Evolutionary conservation across 1,284 basidiomycete species (phyloP), one percentile per base, ranked within the genome.

Genomic region (Fomitopsis pinicola): DNA sequence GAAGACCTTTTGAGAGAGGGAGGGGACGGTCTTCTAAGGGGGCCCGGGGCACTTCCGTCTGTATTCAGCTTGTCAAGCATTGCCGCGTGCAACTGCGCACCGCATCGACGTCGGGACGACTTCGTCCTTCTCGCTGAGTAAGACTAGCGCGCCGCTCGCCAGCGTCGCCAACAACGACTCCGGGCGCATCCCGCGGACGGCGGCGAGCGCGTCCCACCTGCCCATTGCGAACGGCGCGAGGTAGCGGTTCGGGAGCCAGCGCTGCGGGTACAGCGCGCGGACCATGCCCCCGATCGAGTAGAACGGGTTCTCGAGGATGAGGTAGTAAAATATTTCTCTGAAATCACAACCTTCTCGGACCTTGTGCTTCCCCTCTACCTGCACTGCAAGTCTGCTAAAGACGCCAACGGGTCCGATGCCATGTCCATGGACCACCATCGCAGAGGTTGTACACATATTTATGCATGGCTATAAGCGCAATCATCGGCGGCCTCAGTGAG

Each of bases 241-340:
- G 63, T 81, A 78, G 40, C 75, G 79, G 62, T 83, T 83, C 0
- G 81, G 82, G 6, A 83, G 63, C 81, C 80, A 82, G 33, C 67
- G 69, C 56, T 80, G 76, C 0, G 82, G 79, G 62, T 84, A 84
- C 4, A 84, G 68, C 5, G 80, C 77, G 22, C 71, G 68, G 3
- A 83, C 75, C 82, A 84, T 83, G 22, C 67, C 76, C 0, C 79
- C 78, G n/a, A 83, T 77, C 6, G 79, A 81, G 0, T 78, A 67
- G 62, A 84, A 79, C 0, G 82, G 78, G 66, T 84, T 84, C 66
- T 84, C 82, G 10, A 84, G 70, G 3, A 83, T 71, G 7, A 82
- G 64, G 1, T 22, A 22, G 22, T 22, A 22, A 22, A 22, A 22
- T 22, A 22, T 22, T 22, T 22, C 22, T 22, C 22, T 22, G 2